A percentile compares a stretch with the other conserved stretches of the same genome.
Conservation (phyloP, 2,329 filamentous ascomycete species). For the Nothophaeocryptopus gaeumannii region DNA sequence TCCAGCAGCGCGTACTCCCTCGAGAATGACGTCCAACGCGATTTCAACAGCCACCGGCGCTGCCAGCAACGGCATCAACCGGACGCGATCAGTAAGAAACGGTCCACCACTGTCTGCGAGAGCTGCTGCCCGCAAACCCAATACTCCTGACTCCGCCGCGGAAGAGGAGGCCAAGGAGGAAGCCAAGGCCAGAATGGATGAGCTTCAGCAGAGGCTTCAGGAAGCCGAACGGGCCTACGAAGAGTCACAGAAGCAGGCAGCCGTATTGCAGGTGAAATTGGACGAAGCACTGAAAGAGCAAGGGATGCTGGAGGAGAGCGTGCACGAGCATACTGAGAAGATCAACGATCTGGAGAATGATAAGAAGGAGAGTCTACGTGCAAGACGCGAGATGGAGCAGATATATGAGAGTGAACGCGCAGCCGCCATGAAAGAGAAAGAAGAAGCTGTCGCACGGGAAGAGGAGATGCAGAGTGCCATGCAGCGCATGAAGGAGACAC, state of each 20-base stretch:
- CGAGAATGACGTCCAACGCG: constrained; percentile 19
- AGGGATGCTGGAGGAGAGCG: constrained; percentile 77
- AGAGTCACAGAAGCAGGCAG: constrained; percentile 67
- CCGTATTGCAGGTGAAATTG: constrained; percentile 78
- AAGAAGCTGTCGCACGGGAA: constrained; percentile 77
- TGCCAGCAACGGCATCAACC: constrained; percentile 24
- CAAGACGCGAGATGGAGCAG: constrained; percentile 85
- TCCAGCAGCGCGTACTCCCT: constrained; percentile 15
- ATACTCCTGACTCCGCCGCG: constrained; percentile 32
- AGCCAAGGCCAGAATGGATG: constrained; percentile 73
- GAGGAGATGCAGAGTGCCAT: constrained; percentile 90
- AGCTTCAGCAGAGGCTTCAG: constrained; percentile 77
- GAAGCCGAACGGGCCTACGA: constrained; percentile 80
- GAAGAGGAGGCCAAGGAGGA: constrained; percentile 72
- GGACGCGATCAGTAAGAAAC: constrained; percentile 61
- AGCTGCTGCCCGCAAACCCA: constrained; percentile 60
- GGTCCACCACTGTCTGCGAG: constrained; percentile 70
- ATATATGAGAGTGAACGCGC: constrained; percentile 90
- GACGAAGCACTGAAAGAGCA: constrained; percentile 84
- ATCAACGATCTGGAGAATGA: constrained; percentile 79
- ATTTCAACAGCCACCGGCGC: constrained; percentile 13
- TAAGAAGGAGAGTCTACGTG: constrained; percentile 76
- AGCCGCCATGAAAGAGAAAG: constrained; percentile 85
- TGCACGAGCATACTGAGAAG: constrained; percentile 82
- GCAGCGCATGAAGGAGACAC: constrained; percentile 83